Evolutionary conservation across 2,329 filamentous ascomycete species (phyloP), one percentile per base, ranked within the genome.

Genomic region (Chrysosporium keratinophilum): DNA sequence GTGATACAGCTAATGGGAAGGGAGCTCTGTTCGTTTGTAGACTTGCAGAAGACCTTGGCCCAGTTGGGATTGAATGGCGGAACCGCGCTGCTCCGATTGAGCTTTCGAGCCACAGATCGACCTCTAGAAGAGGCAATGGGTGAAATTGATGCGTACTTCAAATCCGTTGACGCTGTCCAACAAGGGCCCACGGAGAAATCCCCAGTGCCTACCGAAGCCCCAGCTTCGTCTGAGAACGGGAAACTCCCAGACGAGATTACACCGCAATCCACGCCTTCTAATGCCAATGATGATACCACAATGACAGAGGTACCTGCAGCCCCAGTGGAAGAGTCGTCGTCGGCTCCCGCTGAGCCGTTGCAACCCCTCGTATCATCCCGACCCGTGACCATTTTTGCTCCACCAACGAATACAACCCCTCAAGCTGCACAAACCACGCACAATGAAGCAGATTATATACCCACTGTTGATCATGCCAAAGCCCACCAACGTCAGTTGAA

Each of bases 51-150:
- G 75, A 90, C 88, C 0, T 71, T 98, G 44, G 83, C 83, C 4
- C 88, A 95, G 67, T 73, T 97, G 15, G 93, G 93, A 0, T 84
- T 94, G 63, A 94, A 90, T 65, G 84, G 81, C 46, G 91, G 93
- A 5, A 91, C 80, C 63, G 83, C 87, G 3, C 72, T 95, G 53
- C 77, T 98, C 52, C 80, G 87, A 54, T 71, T 98, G 56, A 82
- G 77, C 34, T 97, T 91, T 71, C 82, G 79, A 65, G 78, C 78
- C 58, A 93, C 87, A 5, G 83, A 85, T 11, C 81, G 81, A 65
- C 89, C 89, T 1, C 71, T 97, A 28, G 87, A 88, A 60, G 86
- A 91, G 58, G 91, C 91, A 9, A 88, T 95, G 83, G 73, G 76
- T 45, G 79, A 91, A 64, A 95, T 97, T 57, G 78, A 79, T 19